Base-by-base conservation (phyloP, 345 rosid genomes). In the Eucalyptus cladocalyx region DNA sequence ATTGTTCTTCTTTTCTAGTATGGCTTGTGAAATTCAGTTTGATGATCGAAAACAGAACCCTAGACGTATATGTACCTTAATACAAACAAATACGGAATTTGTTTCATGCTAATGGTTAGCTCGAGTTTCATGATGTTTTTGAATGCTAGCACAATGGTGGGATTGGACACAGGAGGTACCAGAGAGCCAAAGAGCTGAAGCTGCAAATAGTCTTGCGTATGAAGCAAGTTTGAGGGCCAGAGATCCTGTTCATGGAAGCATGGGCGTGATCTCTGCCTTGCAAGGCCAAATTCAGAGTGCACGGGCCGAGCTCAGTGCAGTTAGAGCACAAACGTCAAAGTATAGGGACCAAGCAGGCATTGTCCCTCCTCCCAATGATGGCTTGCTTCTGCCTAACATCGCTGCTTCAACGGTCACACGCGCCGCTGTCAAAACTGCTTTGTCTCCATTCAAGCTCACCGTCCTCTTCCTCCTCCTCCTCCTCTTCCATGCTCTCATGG, bases 221-320 rank as follows among this genome's bases (percentile, higher is more conserved):
- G 99, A 97, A 89, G 99, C 99, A 43, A 96, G 95, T 85, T 95
- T 96, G 90, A 93, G 99, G 93, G 93, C 95, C 54, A 92, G 97
- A 91, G 98, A 97, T 90, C 99, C 99, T 2, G 97, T 97, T 30
- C 95, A 96, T 87, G 99, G 99, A n/a, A 96, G 98, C 94, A 95
- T 95, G 95, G 98, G 99, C 83, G 98, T 95, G 90, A 96, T 97
- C 72, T 96, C 96, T 87, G 94, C 96, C 32, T 91, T 96, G 88
- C 98, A 97, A 85, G 97, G 94, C 45, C 95, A 96, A 91, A 90
- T 97, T 43, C 98, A 96, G 90, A 91, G 95, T 72, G 92, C 95
- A 86, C 96, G 96, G 92, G 91, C 93, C 32, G 97, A 96, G 92
- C 94, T 97, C 80, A 92, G 92, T 87, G 96, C 95, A 58, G 95